phyloP scores from a whole-genome alignment of 495 filamentous ascomycete genomes.

The Daldinia caldariorum region DNA sequence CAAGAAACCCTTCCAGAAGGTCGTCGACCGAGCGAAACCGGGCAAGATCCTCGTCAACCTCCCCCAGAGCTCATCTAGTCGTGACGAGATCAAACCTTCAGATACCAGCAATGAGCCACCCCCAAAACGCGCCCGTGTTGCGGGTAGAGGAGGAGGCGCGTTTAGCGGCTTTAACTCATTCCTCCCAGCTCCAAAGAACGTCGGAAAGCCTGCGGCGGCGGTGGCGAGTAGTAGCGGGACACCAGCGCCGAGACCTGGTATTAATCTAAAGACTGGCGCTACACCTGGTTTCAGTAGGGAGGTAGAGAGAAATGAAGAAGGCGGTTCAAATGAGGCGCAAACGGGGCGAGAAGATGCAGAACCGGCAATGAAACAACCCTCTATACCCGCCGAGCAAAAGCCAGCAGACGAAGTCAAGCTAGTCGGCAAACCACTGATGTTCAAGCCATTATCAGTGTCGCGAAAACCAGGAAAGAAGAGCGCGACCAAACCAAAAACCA shows the following conservation, averaged over 20 bases:
- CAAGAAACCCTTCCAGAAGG: conserved; percentile 72
- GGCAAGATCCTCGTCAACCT: conserved; percentile 85
- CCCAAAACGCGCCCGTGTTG: conserved; percentile 72
- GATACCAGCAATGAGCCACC: conserved; percentile 63
- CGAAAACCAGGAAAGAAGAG: conserved; percentile 76
- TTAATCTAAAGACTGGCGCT: conserved; percentile 82
- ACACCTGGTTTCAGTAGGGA: conserved; percentile 79
- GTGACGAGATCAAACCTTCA: conserved; percentile 47
- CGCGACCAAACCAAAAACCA: conserved; percentile 38
- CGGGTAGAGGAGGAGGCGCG: conserved; percentile 53
- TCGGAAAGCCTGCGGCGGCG: conserved; percentile 48
- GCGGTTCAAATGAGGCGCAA: conserved; percentile 29
- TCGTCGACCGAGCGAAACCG: conserved; percentile 80
- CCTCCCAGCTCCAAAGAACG: conserved; percentile 84
- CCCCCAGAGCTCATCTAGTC: conserved; percentile 56
- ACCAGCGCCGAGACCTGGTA: conserved; percentile 56
- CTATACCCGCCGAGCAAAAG: conserved; percentile 58
- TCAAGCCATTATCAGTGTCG: conserved; percentile 84
- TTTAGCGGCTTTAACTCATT: conserved; percentile 85
- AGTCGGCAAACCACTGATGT: conserved; percentile 82
- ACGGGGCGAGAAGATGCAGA: conserved; percentile 31
- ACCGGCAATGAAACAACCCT: conserved; percentile 47
- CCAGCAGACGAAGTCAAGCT: conserved; percentile 70
- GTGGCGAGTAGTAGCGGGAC: conserved; percentile 48
- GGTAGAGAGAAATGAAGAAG: conserved; percentile 44